Conservation (phyloP, 495 filamentous ascomycete species). For the Hypoxylon trugodes region DNA sequence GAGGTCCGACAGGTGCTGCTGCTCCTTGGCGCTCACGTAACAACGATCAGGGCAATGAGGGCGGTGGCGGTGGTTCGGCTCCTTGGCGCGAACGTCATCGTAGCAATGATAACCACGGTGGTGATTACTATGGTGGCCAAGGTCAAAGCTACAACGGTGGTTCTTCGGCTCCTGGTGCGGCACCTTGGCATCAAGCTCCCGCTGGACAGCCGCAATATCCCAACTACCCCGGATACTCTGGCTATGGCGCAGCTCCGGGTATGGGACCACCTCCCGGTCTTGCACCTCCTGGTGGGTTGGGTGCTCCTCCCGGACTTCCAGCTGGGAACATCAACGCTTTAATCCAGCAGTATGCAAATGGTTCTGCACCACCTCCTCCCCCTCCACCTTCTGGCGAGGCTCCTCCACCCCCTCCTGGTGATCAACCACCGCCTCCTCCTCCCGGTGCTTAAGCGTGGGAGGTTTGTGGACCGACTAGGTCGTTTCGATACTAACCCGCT, state of each 20-base stretch:
- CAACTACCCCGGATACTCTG: conserved; percentile 64
- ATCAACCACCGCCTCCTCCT: conserved; percentile 79
- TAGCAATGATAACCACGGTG: conserved; percentile 48
- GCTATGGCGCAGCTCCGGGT: conserved; percentile 69
- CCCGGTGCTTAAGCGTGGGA: conserved; percentile 57
- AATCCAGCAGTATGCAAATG: conserved; percentile 71
- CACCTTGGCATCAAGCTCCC: conserved; percentile 75
- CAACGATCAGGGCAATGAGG: conserved; percentile 53
- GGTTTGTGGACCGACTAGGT: conserved; percentile 13
- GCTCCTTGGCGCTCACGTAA: conserved; percentile 75
- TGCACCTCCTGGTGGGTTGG: conserved; percentile 67
- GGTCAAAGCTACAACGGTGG: conserved; percentile 51
- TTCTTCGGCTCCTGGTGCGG: conserved; percentile 60
- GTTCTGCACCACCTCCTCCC: conserved; percentile 65
- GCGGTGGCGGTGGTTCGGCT: conserved; percentile 48
- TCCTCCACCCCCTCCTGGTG: conserved; percentile 78
- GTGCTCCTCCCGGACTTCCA: conserved; percentile 69
- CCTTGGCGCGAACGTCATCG: conserved; percentile 63
- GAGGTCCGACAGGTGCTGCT: conserved; percentile 84
- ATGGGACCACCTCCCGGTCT: conserved; percentile 63
- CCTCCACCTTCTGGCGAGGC: conserved; percentile 62
- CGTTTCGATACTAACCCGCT: conserved; percentile 34
- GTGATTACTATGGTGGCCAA: conserved; percentile 61
- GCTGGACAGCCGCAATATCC: conserved; percentile 63
- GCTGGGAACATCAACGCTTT: conserved; percentile 65